Percentiles rank a stretch among this genome's conserved stretches.
phyloP scores from a whole-genome alignment of 1,139 yeast species.

The Diutina rugosa region DNA sequence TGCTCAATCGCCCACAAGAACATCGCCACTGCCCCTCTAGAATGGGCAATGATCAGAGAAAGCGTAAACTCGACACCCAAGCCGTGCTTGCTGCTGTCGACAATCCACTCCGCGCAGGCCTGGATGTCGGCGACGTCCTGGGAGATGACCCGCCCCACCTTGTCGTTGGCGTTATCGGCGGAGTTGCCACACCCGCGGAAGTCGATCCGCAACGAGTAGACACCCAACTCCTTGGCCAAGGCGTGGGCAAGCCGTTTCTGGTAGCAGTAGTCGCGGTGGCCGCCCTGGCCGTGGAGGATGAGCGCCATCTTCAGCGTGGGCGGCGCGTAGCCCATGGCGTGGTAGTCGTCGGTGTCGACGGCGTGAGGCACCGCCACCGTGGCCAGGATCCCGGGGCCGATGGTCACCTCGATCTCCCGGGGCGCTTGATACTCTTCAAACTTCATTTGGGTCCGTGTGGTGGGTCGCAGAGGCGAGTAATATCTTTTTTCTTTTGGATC shows the following conservation, averaged over 20 bases:
- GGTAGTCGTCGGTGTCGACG: not conserved
- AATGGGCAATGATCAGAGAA: conserved; percentile 56
- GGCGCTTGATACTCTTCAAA: not conserved
- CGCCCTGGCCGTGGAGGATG: conserved; percentile 66
- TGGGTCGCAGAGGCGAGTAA: not conserved
- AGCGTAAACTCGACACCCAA: conserved; percentile 29
- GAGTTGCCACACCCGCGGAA: conserved; percentile 81
- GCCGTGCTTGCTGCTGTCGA: conserved; percentile 20
- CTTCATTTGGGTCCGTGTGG: not conserved
- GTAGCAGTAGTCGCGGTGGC: conserved; percentile 73
- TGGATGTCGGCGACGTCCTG: conserved; percentile 64
- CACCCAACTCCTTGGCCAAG: conserved; percentile 47
- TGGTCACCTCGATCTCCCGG: not conserved
- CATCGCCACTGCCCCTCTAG: conserved; percentile 73
- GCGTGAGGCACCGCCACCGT: conserved; percentile 1
- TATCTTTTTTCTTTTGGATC: not conserved
- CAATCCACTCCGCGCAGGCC: conserved; percentile 33
- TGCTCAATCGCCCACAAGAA: conserved; percentile 53
- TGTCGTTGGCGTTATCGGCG: conserved; percentile 27
- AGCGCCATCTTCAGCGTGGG: conserved; percentile 26
- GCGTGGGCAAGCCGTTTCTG: conserved; percentile 50
- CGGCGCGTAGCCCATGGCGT: conserved; percentile 18
- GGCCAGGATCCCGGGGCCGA: not conserved
- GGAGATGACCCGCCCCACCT: conserved; percentile 39
- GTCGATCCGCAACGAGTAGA: conserved; percentile 62